These are phyloP conservation scores for Sclerotinia glacialis DNA, from an alignment of 2,329 filamentous ascomycete species.

Conservation along the genomic window DNA sequence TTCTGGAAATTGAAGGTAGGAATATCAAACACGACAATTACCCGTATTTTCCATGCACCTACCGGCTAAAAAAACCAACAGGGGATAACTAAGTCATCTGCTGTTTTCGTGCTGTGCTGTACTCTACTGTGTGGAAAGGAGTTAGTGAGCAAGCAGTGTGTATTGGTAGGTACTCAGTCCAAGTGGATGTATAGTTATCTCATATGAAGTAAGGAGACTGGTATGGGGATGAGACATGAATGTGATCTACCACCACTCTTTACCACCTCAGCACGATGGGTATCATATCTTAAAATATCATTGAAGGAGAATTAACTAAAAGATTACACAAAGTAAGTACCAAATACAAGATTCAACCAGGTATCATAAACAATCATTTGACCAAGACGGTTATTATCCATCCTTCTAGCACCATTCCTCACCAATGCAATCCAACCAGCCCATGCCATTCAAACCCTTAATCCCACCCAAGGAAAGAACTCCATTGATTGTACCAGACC, in stretches of 20 bases:
- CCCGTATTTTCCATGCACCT: too few relatives aligned
- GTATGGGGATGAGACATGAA: too few relatives aligned
- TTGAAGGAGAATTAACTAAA: background rate
- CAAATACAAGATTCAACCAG: slow-evolving; percentile 1
- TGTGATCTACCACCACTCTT: background rate
- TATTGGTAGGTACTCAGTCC: too few relatives aligned
- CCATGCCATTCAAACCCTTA: background rate
- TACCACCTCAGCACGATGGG: background rate
- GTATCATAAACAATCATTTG: slow-evolving; percentile 3
- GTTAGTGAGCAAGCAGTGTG: too few relatives aligned
- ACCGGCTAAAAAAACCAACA: too few relatives aligned
- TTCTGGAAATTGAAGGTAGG: too few relatives aligned
- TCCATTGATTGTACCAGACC: background rate
- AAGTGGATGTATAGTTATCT: too few relatives aligned
- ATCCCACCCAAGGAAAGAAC: background rate
- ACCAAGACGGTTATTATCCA: background rate
- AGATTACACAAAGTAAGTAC: background rate
- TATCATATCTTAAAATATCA: background rate
- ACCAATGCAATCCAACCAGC: background rate
- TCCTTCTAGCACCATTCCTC: background rate
- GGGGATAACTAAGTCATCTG: too few relatives aligned
- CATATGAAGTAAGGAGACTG: too few relatives aligned
- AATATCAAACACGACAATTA: too few relatives aligned
- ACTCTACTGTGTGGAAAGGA: too few relatives aligned
- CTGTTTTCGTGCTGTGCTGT: too few relatives aligned